Evolutionary conservation across 192 early-diverging fungal species (phyloP), one percentile per base, ranked within the genome.

Genomic region (Coemansia sp.): DNA sequence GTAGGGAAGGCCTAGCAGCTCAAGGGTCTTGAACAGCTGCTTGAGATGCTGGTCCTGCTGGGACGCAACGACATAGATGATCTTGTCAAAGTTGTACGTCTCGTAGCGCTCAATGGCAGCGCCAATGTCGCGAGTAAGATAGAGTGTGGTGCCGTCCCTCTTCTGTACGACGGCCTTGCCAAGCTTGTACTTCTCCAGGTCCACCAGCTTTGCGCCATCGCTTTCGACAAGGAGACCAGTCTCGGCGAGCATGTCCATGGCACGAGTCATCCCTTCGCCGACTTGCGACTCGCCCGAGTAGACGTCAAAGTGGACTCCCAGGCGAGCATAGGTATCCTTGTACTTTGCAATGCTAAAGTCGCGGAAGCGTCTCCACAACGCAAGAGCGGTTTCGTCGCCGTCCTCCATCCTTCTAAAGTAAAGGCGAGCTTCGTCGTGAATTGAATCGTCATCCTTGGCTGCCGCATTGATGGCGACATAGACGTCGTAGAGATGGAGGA

Each of bases 201-300:
- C 86, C 36, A 97, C 59, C 56, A 95, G 83, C 68, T 87, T 75
- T 48, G 95, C 95, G 27, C 94, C 97, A 6, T 93, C 74, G 47
- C 85, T 82, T 32, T 86, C 67, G 14, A 41, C 65, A 25, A 94
- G 51, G 29, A 99, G 64, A 9, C 85, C 85, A 39, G 82, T 73
- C 30, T 86, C 84, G 21, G 81, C 63, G 46, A 99, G 83, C 68
- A 89, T 81, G 35, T 84, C 53, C 68, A 83, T 84, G 49, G 84
- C 87, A 32, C 68, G 77, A 37, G 65, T 56, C 83, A 92, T 88
- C 48, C 83, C 83, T 9, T 85, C 68, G 43, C 81, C 81, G 49
- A 93, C 91, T 77, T 94, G 88, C 8, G 93, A 94, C 78, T 98
- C 95, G 42, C 95, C 94, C 38, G 92, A 95, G 69, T 92, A 95